These are phyloP conservation scores for Saccharomyces hybrid DNA, from an alignment of 1,139 yeast species.

Conservation along the genomic window DNA sequence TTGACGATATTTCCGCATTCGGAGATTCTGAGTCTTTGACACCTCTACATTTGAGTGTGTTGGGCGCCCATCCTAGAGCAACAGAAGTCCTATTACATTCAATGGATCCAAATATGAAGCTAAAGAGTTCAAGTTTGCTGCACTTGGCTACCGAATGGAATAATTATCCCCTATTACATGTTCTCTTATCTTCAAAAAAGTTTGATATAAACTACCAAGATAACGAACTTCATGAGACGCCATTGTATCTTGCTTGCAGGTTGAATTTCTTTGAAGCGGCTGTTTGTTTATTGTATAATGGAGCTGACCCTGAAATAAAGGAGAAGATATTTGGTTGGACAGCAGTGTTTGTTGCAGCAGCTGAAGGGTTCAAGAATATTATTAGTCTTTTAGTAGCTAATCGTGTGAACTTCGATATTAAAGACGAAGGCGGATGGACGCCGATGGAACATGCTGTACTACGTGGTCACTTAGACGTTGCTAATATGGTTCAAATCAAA, in stretches of 20 bases:
- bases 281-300: constrained; percentile 45
- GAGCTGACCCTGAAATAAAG: constrained; percentile 68
- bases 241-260: constrained; percentile 73
- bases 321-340: constrained; percentile 91
- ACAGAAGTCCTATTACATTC: constrained; percentile 50
- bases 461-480: constrained; percentile 74
- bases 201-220: constrained; percentile 62
- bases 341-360: constrained; percentile 84
- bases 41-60: constrained; percentile 76
- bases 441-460: constrained; percentile 95
- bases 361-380: constrained; percentile 65
- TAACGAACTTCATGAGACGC: constrained; percentile 62
- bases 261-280: constrained; percentile 51
- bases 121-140: constrained; percentile 47
- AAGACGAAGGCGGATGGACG: constrained; percentile 91
- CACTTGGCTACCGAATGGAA: constrained; percentile 68
- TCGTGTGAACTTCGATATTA: constrained; percentile 48
- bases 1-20: constrained; percentile 61
- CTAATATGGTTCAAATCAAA: constrained; percentile 51
- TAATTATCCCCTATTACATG: constrained; percentile 48
- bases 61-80: constrained; percentile 78
- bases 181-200: constrained; percentile 50
- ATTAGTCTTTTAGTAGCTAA: constrained; percentile 48
- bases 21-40: constrained; percentile 78
- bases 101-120: constrained; percentile 34